Percentiles rank a stretch among this genome's conserved stretches.
These are phyloP conservation scores for Excoecaria cochinchinensis DNA, from an alignment of 345 rosid genomes.

Conservation along the genomic window DNA sequence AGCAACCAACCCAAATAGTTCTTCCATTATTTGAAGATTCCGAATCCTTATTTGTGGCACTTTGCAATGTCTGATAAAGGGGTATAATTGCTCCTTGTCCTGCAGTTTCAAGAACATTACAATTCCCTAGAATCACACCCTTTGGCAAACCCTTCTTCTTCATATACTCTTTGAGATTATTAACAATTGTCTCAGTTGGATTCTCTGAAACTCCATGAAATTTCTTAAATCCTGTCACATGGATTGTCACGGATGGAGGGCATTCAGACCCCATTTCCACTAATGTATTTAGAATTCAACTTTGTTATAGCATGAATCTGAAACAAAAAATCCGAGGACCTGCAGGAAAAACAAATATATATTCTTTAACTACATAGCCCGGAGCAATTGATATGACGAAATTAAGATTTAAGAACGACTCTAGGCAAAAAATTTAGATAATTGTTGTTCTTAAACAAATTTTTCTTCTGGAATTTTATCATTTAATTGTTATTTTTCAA, in stretches of 20 bases:
- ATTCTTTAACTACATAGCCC: not conserved
- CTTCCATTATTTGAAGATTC: constrained; percentile 46
- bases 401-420: not conserved
- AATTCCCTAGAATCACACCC: constrained; percentile 73
- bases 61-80: constrained; percentile 63
- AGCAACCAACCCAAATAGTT: constrained; percentile 70
- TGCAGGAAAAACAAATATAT: not conserved
- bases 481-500: not conserved
- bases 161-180: constrained; percentile 63
- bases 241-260: constrained; percentile 68
- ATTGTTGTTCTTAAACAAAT: not conserved
- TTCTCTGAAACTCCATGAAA: constrained; percentile 98
- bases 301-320: constrained; percentile 10
- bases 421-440: not conserved
- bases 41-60: constrained; percentile 47
- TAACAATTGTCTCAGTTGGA: constrained; percentile 81
- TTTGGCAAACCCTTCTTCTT: constrained; percentile 66
- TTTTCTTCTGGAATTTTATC: not conserved
- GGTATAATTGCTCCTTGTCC: constrained; percentile 71
- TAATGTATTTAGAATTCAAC: not conserved
- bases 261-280: constrained; percentile 90
- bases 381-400: not conserved
- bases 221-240: constrained; percentile 93
- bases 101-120: constrained; percentile 83
- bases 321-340: constrained; percentile 9